Evolutionary conservation across 2,329 filamentous ascomycete species (phyloP), one percentile per base, ranked within the genome.

Genomic region (Zymoseptoria crescenta): DNA sequence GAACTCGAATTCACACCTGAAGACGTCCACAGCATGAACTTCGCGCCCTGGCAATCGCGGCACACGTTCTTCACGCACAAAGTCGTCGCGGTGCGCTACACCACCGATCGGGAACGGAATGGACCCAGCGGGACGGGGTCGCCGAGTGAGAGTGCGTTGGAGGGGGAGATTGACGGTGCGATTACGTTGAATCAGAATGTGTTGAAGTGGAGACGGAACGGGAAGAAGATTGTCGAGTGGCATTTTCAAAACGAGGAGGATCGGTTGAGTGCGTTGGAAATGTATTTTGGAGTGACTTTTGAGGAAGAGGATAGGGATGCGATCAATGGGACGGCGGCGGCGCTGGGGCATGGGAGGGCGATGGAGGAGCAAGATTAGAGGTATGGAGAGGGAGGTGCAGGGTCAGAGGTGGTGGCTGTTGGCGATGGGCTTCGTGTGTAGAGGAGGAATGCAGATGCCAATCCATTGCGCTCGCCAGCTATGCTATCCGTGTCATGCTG

Each of bases 11-110:
- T 87, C 71, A 69, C 82, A 21, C 79, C 78, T 2, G 69, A 73
- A 27, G 86, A 89, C 71, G 87, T 84, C 66, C 77, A 76, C 19
- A 73, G 84, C 1, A 76, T 86, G 75, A 88, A 84, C 72, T 81
- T 77, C 64, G 80, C 69, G 45, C 82, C 81, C 1, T 82, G 80
- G 65, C 76, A 76, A 48, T 75, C 72, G 55, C 71, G 73, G 20
- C 69, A 72, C 29, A 81, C 77, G 58, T 81, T 79, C 68, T 86
- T 87, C 71, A 81, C 79, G 20, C 73, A 77, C 57, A 78, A 70
- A 5, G 71, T 86, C 45, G 71, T 86, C n/a, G 77, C 81, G 57
- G 75, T 79, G 27, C 61, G 67, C 16, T 68, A 68, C 54, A 68
- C 63, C 0, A 67, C 63, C 2, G 21, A 55, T 4, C 48, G 21